Evolutionary conservation across 2,329 filamentous ascomycete genomes (phyloP).

Genomic region (Cyphellophora europaea): DNA sequence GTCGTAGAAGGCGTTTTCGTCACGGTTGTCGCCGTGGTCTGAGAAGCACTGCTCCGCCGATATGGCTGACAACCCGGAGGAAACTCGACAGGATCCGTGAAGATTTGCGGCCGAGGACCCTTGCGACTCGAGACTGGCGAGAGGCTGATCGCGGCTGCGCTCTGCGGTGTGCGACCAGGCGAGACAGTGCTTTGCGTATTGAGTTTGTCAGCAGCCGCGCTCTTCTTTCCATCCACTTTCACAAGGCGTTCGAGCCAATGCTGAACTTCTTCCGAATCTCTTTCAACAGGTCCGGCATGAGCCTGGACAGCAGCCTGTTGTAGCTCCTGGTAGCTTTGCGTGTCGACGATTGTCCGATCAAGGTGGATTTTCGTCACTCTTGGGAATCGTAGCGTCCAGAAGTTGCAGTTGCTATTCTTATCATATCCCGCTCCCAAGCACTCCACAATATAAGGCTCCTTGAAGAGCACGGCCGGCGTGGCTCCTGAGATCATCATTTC

Average conservation of each 20-base stretch:
- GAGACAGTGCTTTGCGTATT: constrained; percentile 4
- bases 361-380: constrained; percentile 66
- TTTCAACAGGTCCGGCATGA: constrained; percentile 44
- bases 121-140: constrained; percentile 1
- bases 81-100: background rate
- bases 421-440: constrained; percentile 73
- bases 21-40: background rate
- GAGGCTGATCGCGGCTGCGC: constrained; percentile 1
- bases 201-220: constrained; percentile 3
- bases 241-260: constrained; percentile 54
- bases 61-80: background rate
- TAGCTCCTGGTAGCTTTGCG: constrained; percentile 60
- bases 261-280: constrained; percentile 55
- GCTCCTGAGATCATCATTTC: constrained; percentile 11
- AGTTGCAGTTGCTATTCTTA: constrained; percentile 57
- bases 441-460: constrained; percentile 66
- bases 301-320: constrained; percentile 55
- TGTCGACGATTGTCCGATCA: constrained; percentile 62
- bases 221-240: constrained; percentile 33
- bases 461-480: constrained; percentile 44
- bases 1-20: background rate
- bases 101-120: background rate
- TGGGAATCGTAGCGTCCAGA: constrained; percentile 70
- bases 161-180: constrained; percentile 2
- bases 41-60: background rate